Evolutionary conservation across 495 filamentous ascomycete genomes (phyloP).

Genomic region (Delitschia confertaspora): DNA sequence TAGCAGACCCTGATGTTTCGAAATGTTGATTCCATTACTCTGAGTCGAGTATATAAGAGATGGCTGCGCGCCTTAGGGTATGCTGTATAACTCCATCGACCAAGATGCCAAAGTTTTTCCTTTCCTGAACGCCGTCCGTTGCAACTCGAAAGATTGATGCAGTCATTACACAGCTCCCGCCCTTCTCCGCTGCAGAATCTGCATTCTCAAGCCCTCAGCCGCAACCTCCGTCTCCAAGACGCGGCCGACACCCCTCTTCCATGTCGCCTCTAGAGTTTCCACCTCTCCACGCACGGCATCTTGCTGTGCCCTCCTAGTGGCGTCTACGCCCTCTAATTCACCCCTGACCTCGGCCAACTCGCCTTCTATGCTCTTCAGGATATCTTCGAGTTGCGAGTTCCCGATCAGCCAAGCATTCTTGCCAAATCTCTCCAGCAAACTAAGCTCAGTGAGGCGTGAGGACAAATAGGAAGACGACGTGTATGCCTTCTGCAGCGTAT

Average conservation of each 20-base stretch:
- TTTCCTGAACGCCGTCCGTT: too few species aligned
- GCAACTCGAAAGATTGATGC: too few species aligned
- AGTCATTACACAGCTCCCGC: constrained; percentile 24
- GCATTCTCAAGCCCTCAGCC: constrained; percentile 54
- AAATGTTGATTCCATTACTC: too few species aligned
- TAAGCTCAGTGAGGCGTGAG: constrained; percentile 57
- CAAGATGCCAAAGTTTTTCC: too few species aligned
- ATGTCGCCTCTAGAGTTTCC: constrained; percentile 57
- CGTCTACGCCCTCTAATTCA: constrained; percentile 61
- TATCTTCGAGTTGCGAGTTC: constrained; percentile 68
- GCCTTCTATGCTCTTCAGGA: constrained; percentile 62
- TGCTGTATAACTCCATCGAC: too few species aligned
- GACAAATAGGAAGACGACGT: constrained; percentile 56
- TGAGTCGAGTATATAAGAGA: too few species aligned
- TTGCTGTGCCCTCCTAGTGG: constrained; percentile 61
- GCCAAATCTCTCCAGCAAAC: constrained; percentile 67
- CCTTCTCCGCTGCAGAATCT: constrained; percentile 51
- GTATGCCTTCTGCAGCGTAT: constrained; percentile 45
- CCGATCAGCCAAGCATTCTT: constrained; percentile 86
- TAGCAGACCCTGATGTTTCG: too few species aligned
- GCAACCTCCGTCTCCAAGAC: constrained; percentile 64
- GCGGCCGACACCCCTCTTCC: constrained; percentile 37
- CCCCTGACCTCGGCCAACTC: constrained; percentile 60
- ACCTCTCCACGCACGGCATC: constrained; percentile 60
- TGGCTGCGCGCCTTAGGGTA: too few species aligned